phyloP scores from a whole-genome alignment of 2,329 filamentous ascomycete species.

The Phialemoniopsis sp. region DNA sequence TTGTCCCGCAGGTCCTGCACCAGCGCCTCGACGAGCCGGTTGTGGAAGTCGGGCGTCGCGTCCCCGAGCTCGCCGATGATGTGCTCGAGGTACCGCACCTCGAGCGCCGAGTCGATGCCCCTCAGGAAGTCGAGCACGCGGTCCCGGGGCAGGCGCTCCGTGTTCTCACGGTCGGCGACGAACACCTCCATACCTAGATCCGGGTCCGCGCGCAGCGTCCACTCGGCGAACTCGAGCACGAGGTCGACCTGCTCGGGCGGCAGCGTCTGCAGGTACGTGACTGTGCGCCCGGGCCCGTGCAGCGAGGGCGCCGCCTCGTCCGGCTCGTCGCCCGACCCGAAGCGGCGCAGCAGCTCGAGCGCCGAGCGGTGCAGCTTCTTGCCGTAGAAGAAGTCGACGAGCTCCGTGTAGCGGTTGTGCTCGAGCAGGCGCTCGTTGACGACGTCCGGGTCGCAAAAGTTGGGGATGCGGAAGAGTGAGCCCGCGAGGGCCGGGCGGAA shows the following conservation, averaged over 20 bases:
- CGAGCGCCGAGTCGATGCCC: constrained; percentile 64
- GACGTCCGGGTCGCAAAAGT: constrained; percentile 94
- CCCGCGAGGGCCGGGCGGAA: constrained; percentile 79
- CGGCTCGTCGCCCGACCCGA: constrained; percentile 59
- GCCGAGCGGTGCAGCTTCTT: constrained; percentile 91
- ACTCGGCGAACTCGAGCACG: constrained; percentile 85
- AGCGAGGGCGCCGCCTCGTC: constrained; percentile 52
- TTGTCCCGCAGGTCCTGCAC: constrained; percentile 52
- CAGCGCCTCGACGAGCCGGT: constrained; percentile 69
- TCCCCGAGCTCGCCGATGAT: constrained; percentile 86
- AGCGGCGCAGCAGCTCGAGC: constrained; percentile 74
- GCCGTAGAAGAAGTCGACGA: constrained; percentile 96
- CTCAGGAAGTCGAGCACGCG: constrained; percentile 72
- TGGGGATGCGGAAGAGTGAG: constrained; percentile 89
- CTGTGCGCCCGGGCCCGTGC: constrained; percentile 77
- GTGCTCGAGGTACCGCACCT: constrained; percentile 83
- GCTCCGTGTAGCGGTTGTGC: constrained; percentile 81
- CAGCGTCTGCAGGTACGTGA: constrained; percentile 85
- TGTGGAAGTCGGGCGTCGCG: constrained; percentile 79
- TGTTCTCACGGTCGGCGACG: constrained; percentile 88
- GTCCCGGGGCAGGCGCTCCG: constrained; percentile 79
- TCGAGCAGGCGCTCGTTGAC: constrained; percentile 91
- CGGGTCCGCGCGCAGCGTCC: constrained; percentile 73
- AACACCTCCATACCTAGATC: constrained; percentile 88
- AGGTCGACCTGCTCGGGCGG: constrained; percentile 85